A percentile compares a stretch with the other conserved stretches of the same genome.
Evolutionary conservation across 2,329 filamentous ascomycete genomes (phyloP).

Genomic region (Colletotrichum sidae): DNA sequence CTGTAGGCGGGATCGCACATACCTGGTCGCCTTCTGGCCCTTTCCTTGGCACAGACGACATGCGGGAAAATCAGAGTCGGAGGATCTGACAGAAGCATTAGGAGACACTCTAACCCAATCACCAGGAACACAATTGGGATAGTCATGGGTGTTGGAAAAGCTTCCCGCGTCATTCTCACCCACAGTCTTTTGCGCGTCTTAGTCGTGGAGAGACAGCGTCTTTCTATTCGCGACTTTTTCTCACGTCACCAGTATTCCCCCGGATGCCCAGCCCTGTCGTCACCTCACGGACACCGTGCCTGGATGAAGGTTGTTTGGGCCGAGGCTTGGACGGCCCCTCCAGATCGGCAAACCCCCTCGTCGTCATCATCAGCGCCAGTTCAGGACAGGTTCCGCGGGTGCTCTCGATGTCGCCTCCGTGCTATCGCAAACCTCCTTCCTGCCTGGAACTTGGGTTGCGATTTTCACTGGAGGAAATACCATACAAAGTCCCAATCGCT

Average conservation of each 20-base stretch:
- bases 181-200: neutral
- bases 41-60: neutral
- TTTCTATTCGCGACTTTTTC: neutral
- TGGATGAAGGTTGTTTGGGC: slow-evolving; percentile 16
- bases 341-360: slow-evolving; percentile 22
- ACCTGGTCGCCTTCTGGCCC: slow-evolving; percentile 11
- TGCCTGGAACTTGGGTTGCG: slow-evolving; percentile 10
- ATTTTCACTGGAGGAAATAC: slow-evolving; percentile 31
- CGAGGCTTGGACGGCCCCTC: slow-evolving; percentile 30
- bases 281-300: slow-evolving; percentile 7
- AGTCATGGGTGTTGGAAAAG: neutral
- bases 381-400: slow-evolving; percentile 1
- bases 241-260: neutral
- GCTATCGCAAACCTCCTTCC: slow-evolving; percentile 21
- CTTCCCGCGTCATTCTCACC: slow-evolving; percentile 18
- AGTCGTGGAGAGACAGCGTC: neutral
- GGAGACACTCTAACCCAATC: neutral
- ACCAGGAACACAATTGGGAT: slow-evolving; percentile 2
- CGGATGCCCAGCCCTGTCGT: slow-evolving; percentile 1
- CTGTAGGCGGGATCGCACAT: slow-evolving; percentile 28
- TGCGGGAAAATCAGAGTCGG: neutral
- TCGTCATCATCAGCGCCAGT: neutral
- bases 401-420: slow-evolving; percentile 23
- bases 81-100: slow-evolving; percentile 6
- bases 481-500: slow-evolving; percentile 26